Base-by-base conservation (phyloP, 164 flowering plant species). In the Echeveria elegans region DNA sequence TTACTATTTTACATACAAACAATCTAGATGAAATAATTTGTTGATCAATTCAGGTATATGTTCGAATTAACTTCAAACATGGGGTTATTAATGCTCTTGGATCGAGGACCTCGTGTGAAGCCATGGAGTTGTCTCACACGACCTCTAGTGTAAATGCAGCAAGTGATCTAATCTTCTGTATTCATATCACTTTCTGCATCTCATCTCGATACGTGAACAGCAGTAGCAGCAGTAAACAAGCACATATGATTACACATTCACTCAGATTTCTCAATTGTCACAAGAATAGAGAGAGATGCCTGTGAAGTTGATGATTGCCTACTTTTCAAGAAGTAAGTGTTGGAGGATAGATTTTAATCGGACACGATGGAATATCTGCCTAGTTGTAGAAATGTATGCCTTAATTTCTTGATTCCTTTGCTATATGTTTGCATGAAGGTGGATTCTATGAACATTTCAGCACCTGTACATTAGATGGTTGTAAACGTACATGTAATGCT, bases 81-180 rank as follows among this genome's bases (percentile, higher is more conserved):
- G 66, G 66, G 66, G 19, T 63, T 63, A n/a, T 40, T 63, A 63
- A 36, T 37, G 41, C 45, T 63, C 29, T 37, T 63, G n/a, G 26
- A 63, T 21, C 45, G 19, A 32, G 66, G 45, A 10, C 66, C 66
- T 63, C 47, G 1, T 24, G 24, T 29, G 10, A 63, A 63, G 47
- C 47, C 45, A 36, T 63, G 45, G 66, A 63, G 66, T 36, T 63
- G 66, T 37, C 66, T 63, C 12, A 63, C 47, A 4, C 41, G 66
- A 63, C 45, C 66, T 34, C 26, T 34, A 24, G 26, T 63, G 66
- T 63, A 37, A 63, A 63, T 34, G 45, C 24, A 63, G 16, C 37
- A 36, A 63, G 45, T 32, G 24, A 31, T 38, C 12, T 38, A 8
- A 18, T n/a, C 26, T 28, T 56, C 61, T 56, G 32, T 28, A 56